Percentiles rank a stretch among this genome's conserved stretches.
Evolutionary conservation across 768 basidiomycete species (phyloP).

Genomic region (Filobasidium floriforme): DNA sequence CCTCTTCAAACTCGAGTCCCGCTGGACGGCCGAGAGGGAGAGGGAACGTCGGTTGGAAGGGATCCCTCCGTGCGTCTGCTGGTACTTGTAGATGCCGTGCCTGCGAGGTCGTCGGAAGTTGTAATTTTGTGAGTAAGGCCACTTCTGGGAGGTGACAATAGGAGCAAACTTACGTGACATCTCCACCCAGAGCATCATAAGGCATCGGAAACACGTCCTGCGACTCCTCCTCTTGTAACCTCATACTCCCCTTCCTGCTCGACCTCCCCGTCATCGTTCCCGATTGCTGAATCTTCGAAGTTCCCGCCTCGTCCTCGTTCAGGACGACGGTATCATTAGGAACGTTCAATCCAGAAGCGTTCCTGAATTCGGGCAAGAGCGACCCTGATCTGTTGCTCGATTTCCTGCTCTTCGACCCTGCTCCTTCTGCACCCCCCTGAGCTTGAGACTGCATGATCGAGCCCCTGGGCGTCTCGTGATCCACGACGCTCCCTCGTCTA

Average conservation of each 20-base stretch:
- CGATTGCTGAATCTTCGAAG: conserved; percentile 2
- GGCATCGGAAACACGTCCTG: conserved; percentile 77
- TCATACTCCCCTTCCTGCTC: conserved; percentile 48
- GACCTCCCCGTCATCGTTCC: conserved; percentile 12
- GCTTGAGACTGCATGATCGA: neutral
- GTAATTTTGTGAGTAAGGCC: no score
- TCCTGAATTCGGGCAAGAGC: neutral
- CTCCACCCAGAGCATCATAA: conserved; percentile 77
- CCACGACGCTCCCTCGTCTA: conserved; percentile 19
- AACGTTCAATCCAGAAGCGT: neutral
- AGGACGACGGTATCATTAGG: neutral
- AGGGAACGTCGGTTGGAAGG: conserved; percentile 57
- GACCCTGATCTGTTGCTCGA: neutral
- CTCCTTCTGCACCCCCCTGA: neutral
- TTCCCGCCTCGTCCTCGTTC: conserved; percentile 11
- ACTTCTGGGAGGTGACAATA: neutral
- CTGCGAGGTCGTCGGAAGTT: conserved; percentile 25
- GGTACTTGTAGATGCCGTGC: conserved; percentile 94
- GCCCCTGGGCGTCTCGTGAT: neutral
- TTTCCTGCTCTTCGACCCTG: neutral
- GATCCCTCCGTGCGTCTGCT: conserved; percentile 53
- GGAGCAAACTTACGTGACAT: conserved; percentile 69
- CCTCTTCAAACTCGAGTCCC: conserved; percentile 15
- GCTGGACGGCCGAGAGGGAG: conserved; percentile 52
- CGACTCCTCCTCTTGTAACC: conserved; percentile 53